Evolutionary conservation across 179 eudicot genomes (phyloP).

Genomic region (Silene noctiflora): DNA sequence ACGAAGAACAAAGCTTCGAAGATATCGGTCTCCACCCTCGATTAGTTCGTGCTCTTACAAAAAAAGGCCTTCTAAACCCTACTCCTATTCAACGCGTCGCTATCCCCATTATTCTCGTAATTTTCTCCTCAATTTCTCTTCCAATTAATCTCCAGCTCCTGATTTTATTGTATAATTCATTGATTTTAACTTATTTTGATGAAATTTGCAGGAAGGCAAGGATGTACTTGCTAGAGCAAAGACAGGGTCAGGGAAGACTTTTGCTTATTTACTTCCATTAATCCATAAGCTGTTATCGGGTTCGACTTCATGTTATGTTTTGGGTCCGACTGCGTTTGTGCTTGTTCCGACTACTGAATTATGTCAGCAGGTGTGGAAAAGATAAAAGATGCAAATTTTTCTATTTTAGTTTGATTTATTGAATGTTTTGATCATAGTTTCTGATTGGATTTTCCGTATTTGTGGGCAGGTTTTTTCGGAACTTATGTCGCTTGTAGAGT

Average conservation of each 20-base stretch:
- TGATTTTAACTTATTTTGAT: background rate
- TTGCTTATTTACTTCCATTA: conserved; percentile 86
- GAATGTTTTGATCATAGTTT: background rate
- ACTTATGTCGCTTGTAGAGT: conserved; percentile 56
- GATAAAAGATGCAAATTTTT: background rate
- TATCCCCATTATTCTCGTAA: conserved; percentile 69
- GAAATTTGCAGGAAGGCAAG: conserved; percentile 64
- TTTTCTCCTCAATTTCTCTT: background rate
- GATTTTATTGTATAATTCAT: no score
- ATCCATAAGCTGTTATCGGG: conserved; percentile 80
- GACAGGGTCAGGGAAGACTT: conserved; percentile 96
- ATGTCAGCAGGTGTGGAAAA: conserved; percentile 61
- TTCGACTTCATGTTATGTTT: conserved; percentile 29
- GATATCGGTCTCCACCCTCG: conserved; percentile 52
- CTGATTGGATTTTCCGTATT: background rate
- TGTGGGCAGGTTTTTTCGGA: conserved; percentile 63
- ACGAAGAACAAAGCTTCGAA: conserved; percentile 56
- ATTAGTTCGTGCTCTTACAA: conserved; percentile 51
- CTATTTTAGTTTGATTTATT: background rate
- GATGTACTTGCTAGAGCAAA: conserved; percentile 95
- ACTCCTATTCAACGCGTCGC: conserved; percentile 54
- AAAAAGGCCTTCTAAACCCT: conserved; percentile 54
- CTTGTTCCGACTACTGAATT: conserved; percentile 87
- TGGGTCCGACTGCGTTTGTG: conserved; percentile 53
- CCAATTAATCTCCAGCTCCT: background rate